Evolutionary conservation across 805 yeast species (phyloP), one percentile per base, ranked within the genome.

Genomic region (Saturnispora diversa): DNA sequence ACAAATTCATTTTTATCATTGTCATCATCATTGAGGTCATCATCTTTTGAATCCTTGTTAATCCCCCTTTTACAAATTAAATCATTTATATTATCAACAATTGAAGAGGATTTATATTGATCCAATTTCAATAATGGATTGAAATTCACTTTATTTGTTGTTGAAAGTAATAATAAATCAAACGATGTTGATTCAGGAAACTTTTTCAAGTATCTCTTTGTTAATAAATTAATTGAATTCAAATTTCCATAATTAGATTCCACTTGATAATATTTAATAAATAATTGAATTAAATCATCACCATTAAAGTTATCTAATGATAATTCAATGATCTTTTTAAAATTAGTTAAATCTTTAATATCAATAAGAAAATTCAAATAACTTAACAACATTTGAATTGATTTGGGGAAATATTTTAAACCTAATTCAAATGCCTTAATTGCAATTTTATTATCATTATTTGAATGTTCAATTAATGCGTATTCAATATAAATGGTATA

Each of bases 321-420:
- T 3, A 82, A 71, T 58, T 92, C 97, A 56, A 90, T 81, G 27
- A 86, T 68, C 7, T 86, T 84, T 50, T 90, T 80, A 13, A 87
- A 83, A 52, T 83, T 71, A 4, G 75, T 70, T 53, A 82, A 63
- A 62, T 77, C 88, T 51, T 80, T 81, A 21, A 73, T 67, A 44
- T 70, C 63, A 16, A 86, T 71, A 47, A 92, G 64, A 53, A 82
- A 88, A 45, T 80, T 74, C 50, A 90, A 64, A 57, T 90, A 90
- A 36, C 73, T 72, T 45, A 70, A 66, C 25, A 86, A 68, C 54
- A 78, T 88, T 19, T 69, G 73, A 5, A 81, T 80, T 46, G 77
- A 65, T 12, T 68, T 60, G 27, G 62, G 63, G 19, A 58, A 62
- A 34, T 60, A 50, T 54, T 77, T 84, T 64, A 84, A 64, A 6